Evolutionary conservation across 192 early-diverging fungal genomes (phyloP), one percentile per base, ranked within the genome.

Genomic region (Backusella parvicylindrica): DNA sequence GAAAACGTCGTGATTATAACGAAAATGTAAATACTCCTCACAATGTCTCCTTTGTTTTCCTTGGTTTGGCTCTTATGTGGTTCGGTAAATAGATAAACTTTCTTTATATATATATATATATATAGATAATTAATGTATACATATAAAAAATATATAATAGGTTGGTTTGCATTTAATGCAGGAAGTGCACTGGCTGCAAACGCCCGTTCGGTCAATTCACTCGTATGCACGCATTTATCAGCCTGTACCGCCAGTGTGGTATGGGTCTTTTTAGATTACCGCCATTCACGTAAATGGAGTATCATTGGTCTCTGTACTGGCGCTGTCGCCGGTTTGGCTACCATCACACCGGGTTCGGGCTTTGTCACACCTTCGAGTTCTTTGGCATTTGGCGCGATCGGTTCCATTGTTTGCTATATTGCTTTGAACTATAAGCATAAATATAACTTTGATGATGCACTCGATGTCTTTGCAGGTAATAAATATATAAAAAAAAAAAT

Each of bases 41-140:
- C 79, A 95, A 93, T 77, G 87, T 94, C 32, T 86, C 92, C 18
- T 91, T 92, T 86, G 93, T 97, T 28, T 88, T 95, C 73, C 84
- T 96, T 28, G 96, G 95, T 5, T 89, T 91, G 26, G 85, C 92
- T 12, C 82, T 96, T 31, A 79, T 97, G 64, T 96, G 95, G 91
- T 96, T 97, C 77, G 95, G 94, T 65, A 96, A 92, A 92, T 91
- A 89, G n/a, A n/a, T n/a, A n/a, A n/a, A n/a, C n/a, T n/a, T n/a
- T n/a, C n/a, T n/a, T n/a, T 37, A 83, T 93, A 94, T 79, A 56
- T 35, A 60, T 9, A 72, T 11, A 67, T 15, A 2, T 26, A 3
- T 26, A 37, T 32, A 66, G 23, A 26, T 26, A 60, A 60, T 31
- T 18, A 18, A 33, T n/a, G n/a, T n/a, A n/a, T n/a, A n/a, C n/a